phyloP scores from a whole-genome alignment of 2,329 filamentous ascomycete species.

The Westerdykella ornata region DNA sequence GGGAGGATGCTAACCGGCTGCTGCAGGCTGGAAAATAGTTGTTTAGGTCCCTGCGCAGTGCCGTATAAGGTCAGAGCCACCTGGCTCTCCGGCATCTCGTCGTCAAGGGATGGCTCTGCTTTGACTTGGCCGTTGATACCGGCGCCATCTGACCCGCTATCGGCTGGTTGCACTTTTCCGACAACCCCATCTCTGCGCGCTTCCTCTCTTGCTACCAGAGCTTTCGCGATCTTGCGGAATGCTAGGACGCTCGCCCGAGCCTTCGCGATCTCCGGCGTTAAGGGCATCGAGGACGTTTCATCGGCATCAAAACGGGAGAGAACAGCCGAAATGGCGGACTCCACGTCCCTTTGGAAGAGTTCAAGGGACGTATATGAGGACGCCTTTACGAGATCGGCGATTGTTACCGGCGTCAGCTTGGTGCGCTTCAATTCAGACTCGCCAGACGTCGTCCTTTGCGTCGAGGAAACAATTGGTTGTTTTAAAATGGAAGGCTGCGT shows the following conservation, averaged over 20 bases:
- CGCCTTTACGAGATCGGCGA: constrained; percentile 35
- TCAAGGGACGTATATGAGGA: constrained; percentile 39
- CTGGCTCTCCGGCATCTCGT: constrained; percentile 35
- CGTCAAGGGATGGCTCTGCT: not conserved
- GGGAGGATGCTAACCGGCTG: constrained; percentile 39
- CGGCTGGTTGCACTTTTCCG: not conserved
- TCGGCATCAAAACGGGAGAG: constrained; percentile 28
- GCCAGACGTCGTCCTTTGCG: constrained; percentile 27
- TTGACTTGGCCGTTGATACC: too few species aligned
- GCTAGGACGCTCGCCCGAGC: constrained; percentile 29
- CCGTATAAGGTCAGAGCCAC: constrained; percentile 71
- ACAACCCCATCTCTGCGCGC: constrained; percentile 8
- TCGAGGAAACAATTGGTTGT: constrained; percentile 28
- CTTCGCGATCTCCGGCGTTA: constrained; percentile 31
- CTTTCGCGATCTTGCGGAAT: constrained; percentile 29
- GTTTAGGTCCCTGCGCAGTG: constrained; percentile 64
- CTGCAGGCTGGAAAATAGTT: constrained; percentile 81
- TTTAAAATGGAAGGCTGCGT: constrained; percentile 43
- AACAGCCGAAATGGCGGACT: constrained; percentile 36
- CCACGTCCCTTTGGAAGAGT: constrained; percentile 40
- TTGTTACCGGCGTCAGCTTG: constrained; percentile 36
- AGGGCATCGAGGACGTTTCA: constrained; percentile 17
- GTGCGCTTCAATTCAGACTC: constrained; percentile 43
- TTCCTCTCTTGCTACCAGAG: constrained; percentile 26
- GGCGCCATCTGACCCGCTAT: not conserved